phyloP scores from a whole-genome alignment of 129 eudicot species.

The Calendula officinalis region DNA sequence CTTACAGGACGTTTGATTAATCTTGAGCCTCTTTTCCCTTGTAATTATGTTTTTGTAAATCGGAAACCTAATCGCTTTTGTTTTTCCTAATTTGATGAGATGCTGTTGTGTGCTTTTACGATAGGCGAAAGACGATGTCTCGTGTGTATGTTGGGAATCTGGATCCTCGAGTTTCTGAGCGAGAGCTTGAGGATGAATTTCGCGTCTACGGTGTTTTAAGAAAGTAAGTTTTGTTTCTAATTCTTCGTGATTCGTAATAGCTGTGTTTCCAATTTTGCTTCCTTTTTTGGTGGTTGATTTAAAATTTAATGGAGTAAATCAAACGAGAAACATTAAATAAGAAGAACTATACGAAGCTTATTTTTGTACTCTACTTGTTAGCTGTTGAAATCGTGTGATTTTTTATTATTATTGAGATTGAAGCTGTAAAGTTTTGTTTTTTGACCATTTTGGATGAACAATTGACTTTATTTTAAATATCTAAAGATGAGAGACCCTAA shows the following conservation, averaged over 20 bases:
- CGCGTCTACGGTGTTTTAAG: constrained; percentile 70
- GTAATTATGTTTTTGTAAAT: background rate
- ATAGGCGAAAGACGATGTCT: constrained; percentile 44
- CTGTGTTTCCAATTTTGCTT: background rate
- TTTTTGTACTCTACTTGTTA: too few species aligned
- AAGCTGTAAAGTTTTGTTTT: background rate
- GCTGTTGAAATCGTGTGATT: too few species aligned
- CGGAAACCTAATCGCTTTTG: background rate
- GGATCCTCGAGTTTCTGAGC: constrained; percentile 66
- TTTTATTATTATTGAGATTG: too few species aligned
- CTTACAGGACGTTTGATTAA: background rate
- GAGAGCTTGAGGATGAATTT: constrained; percentile 80
- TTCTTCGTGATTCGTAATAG: background rate
- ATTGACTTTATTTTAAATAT: background rate
- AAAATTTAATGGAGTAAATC: background rate
- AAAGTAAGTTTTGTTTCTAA: constrained; percentile 34
- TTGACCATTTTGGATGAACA: background rate
- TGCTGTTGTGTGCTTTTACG: background rate
- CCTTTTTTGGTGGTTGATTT: background rate
- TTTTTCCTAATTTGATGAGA: constrained; percentile 4
- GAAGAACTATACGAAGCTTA: background rate
- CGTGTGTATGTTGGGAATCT: constrained; percentile 79
- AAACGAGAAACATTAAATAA: background rate
- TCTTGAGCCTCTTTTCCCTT: background rate
- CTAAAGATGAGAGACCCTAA: background rate